Conservation (phyloP, 768 basidiomycete genomes). For the Sutorius australiensis region DNA sequence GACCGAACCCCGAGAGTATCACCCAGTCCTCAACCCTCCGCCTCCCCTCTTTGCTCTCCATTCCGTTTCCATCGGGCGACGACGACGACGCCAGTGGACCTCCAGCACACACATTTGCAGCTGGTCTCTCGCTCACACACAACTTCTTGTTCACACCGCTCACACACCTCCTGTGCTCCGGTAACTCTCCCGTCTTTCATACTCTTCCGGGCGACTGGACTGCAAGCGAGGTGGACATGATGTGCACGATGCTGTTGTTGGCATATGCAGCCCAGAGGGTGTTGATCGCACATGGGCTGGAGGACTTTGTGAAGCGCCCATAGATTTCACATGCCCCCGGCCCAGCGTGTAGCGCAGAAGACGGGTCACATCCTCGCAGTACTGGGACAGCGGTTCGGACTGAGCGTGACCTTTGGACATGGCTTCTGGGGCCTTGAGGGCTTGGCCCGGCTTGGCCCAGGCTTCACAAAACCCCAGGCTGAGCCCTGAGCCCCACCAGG, state of each 20-base stretch:
- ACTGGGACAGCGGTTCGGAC: no score
- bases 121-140: conserved; percentile 44
- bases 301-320: conserved; percentile 32
- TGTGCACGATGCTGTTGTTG: conserved; percentile 65
- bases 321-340: no score
- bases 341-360: no score
- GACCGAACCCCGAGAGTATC: conserved; percentile 53
- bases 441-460: no score
- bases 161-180: conserved; percentile 78
- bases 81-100: background rate
- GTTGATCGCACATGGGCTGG: conserved; percentile 40
- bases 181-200: conserved; percentile 66
- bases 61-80: background rate
- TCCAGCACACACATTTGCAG: background rate
- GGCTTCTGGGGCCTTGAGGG: no score
- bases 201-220: conserved; percentile 69
- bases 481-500: no score
- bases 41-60: conserved; percentile 19
- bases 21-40: conserved; percentile 53
- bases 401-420: no score
- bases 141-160: conserved; percentile 73
- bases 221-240: conserved; percentile 74
- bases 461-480: no score
- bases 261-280: conserved; percentile 47
- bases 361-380: no score